phyloP scores from a whole-genome alignment of 73 alveolate genomes.

The Uronychia setigera region DNA sequence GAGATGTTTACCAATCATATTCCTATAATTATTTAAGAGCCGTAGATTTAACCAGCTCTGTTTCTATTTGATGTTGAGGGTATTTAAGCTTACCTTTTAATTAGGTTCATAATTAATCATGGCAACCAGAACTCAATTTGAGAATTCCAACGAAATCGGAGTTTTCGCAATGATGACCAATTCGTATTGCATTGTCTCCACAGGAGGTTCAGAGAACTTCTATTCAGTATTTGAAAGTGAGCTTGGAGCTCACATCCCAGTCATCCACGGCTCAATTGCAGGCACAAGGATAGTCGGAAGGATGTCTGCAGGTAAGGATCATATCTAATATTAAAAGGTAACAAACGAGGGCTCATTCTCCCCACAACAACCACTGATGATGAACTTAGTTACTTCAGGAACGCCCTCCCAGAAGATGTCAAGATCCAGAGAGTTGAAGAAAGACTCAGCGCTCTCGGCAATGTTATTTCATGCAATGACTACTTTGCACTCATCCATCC shows the following conservation, averaged over 20 bases:
- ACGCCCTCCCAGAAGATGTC: slow-evolving; percentile 95
- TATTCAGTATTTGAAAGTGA: slow-evolving; percentile 90
- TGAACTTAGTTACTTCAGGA: slow-evolving; percentile 91
- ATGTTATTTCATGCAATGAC: slow-evolving; percentile 97
- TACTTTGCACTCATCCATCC: slow-evolving; percentile 99
- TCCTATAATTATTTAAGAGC: too few relatives aligned
- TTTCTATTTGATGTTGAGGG: too few relatives aligned
- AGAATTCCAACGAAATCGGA: slow-evolving; percentile 97
- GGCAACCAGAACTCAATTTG: slow-evolving; percentile 94
- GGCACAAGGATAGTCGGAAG: slow-evolving; percentile 97
- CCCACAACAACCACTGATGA: slow-evolving; percentile 97
- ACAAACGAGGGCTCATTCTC: slow-evolving; percentile 95
- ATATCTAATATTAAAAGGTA: slow-evolving; percentile 8
- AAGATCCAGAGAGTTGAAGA: slow-evolving; percentile 97
- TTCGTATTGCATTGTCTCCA: slow-evolving; percentile 92
- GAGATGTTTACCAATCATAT: too few relatives aligned
- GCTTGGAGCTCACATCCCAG: slow-evolving; percentile 97
- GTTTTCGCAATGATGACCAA: slow-evolving; percentile 95
- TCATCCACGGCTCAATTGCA: slow-evolving; percentile 95
- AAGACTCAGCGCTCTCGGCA: slow-evolving; percentile 97
- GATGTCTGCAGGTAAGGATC: slow-evolving; percentile 79
- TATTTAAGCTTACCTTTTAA: too few relatives aligned
- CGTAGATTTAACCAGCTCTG: too few relatives aligned
- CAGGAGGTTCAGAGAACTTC: slow-evolving; percentile 97
- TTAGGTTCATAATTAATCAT: too few relatives aligned